phyloP scores from a whole-genome alignment of 306 rosid species.

The Lathyrus sativus region DNA sequence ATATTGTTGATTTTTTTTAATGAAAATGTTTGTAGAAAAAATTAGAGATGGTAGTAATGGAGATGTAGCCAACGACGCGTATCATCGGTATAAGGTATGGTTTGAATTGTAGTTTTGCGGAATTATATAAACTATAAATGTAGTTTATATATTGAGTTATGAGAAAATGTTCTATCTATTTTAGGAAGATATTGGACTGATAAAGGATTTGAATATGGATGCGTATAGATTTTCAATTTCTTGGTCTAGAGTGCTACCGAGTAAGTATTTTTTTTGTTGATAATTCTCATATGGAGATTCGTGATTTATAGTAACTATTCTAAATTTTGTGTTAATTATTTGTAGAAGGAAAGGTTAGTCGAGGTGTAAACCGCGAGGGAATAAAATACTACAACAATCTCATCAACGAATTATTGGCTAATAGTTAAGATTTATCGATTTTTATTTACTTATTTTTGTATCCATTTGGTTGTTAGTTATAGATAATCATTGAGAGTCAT shows the following conservation, averaged over 20 bases:
- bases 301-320: background rate
- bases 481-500: background rate
- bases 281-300: background rate
- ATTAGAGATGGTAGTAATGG: conserved; percentile 46
- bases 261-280: conserved; percentile 39
- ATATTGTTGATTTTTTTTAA: background rate
- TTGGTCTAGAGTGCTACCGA: conserved; percentile 73
- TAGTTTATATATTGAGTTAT: background rate
- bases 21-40: conserved; percentile 36
- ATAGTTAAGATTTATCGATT: conserved; percentile 6
- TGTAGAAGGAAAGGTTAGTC: conserved; percentile 58
- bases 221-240: conserved; percentile 76
- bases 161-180: background rate
- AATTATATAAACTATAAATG: background rate
- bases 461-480: background rate
- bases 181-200: conserved; percentile 61
- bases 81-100: conserved; percentile 41
- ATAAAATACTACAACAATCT: conserved; percentile 58
- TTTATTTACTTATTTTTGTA: background rate
- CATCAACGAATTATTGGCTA: conserved; percentile 53
- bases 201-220: conserved; percentile 61
- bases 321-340: background rate
- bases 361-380: conserved; percentile 63
- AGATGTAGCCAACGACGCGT: conserved; percentile 49
- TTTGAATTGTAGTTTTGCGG: background rate